Evolutionary conservation across 257 asterid genomes (phyloP).

Genomic region (Parsonsia alboflavescens): DNA sequence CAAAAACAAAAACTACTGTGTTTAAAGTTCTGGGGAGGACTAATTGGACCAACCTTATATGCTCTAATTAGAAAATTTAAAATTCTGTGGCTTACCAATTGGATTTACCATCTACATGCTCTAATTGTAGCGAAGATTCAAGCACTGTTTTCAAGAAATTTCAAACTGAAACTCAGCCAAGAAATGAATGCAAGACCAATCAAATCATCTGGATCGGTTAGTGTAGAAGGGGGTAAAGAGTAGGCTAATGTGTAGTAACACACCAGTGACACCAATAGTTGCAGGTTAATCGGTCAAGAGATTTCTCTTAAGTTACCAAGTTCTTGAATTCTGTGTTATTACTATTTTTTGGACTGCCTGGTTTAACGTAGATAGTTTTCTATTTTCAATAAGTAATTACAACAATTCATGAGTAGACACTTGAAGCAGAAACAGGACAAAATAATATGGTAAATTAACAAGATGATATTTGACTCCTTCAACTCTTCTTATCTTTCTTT

Average conservation of each 20-base stretch:
- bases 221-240: no score
- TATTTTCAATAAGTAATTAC: no score
- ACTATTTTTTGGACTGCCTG: background rate
- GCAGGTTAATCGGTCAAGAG: background rate
- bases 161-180: no score
- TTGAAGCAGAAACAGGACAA: background rate
- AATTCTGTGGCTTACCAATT: no score
- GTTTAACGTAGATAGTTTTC: background rate
- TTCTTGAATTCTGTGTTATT: background rate
- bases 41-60: background rate
- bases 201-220: background rate
- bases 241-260: background rate
- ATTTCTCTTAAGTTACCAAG: background rate
- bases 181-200: background rate
- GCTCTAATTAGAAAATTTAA: no score
- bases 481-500: background rate
- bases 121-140: no score
- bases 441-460: background rate
- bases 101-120: no score
- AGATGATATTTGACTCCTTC: background rate
- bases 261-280: no score
- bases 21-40: background rate
- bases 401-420: background rate
- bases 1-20: background rate
- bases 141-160: no score